phyloP scores from a whole-genome alignment of 169 alveolate species.

The Eimeria tenella region DNA sequence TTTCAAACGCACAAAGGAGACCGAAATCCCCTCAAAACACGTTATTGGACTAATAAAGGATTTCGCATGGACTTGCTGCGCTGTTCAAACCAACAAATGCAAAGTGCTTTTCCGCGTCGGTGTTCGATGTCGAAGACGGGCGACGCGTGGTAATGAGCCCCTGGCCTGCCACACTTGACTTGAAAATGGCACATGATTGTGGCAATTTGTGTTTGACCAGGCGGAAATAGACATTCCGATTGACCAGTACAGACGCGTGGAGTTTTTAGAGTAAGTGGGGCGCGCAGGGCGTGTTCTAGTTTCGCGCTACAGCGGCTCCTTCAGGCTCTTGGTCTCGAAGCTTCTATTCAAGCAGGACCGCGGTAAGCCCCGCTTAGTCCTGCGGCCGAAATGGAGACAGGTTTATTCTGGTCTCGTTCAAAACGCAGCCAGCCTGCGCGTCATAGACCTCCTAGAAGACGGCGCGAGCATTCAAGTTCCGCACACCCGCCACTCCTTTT shows the following conservation, averaged over 20 bases:
- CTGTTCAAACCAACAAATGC: slow-evolving; percentile 76
- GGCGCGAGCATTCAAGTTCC: slow-evolving; percentile 71
- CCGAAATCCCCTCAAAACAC: not conserved
- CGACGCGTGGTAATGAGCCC: slow-evolving; percentile 63
- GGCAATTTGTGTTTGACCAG: not conserved
- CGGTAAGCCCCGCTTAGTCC: slow-evolving; percentile 8
- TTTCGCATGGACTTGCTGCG: slow-evolving; percentile 78
- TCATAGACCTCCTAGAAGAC: slow-evolving; percentile 68
- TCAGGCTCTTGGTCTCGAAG: slow-evolving; percentile 75
- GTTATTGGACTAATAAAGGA: not conserved
- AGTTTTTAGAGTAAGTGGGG: slow-evolving; percentile 67
- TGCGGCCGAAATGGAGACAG: not conserved
- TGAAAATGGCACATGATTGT: not conserved
- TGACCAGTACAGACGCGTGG: slow-evolving; percentile 74
- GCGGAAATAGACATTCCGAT: slow-evolving; percentile 71
- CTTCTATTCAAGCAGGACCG: slow-evolving; percentile 77
- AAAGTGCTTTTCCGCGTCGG: slow-evolving; percentile 69
- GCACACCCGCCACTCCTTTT: slow-evolving; percentile 67
- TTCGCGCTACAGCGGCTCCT: not conserved
- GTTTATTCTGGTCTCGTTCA: not conserved
- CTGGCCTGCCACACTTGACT: not conserved
- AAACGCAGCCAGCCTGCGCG: slow-evolving; percentile 65
- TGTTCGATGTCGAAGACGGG: slow-evolving; percentile 77
- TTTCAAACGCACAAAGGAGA: not conserved
- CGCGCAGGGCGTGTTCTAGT: not conserved